A percentile compares a stretch with the other conserved stretches of the same genome.
Evolutionary conservation across 140 eudicot genomes (phyloP).

Genomic region (Ambrosia hybrid): DNA sequence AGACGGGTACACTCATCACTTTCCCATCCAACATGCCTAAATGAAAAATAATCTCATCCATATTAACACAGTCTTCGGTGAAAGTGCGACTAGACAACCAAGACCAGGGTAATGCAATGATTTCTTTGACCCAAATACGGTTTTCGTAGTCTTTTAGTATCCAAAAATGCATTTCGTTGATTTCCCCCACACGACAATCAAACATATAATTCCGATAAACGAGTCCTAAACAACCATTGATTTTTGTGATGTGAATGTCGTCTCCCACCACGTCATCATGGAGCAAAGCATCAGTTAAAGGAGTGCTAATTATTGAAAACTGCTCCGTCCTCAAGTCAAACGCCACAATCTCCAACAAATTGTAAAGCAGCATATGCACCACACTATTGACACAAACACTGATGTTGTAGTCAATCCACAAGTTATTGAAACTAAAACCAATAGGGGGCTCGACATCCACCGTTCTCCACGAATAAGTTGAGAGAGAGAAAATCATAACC

Average conservation of each 20-base stretch:
- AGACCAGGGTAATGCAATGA: background rate
- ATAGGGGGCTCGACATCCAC: background rate
- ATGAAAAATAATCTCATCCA: background rate
- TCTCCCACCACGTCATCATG: background rate
- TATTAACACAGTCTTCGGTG: background rate
- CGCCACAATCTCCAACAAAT: background rate
- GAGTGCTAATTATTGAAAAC: background rate
- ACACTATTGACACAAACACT: background rate
- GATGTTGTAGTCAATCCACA: background rate
- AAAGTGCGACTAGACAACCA: background rate
- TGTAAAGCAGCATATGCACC: no score
- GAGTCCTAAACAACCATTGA: background rate
- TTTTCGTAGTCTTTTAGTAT: background rate
- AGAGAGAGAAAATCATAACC: background rate
- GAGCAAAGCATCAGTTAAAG: background rate
- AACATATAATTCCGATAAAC: no score
- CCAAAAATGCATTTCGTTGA: background rate
- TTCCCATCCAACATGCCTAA: background rate
- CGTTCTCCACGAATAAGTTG: background rate
- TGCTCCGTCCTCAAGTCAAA: background rate
- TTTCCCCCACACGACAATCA: background rate
- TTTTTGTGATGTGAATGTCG: background rate
- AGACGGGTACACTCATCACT: background rate
- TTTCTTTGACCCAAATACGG: background rate
- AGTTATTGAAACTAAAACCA: background rate